These are phyloP conservation scores for Pythium periplocum DNA, from an alignment of 352 stramenopile species.

Conservation along the genomic window DNA sequence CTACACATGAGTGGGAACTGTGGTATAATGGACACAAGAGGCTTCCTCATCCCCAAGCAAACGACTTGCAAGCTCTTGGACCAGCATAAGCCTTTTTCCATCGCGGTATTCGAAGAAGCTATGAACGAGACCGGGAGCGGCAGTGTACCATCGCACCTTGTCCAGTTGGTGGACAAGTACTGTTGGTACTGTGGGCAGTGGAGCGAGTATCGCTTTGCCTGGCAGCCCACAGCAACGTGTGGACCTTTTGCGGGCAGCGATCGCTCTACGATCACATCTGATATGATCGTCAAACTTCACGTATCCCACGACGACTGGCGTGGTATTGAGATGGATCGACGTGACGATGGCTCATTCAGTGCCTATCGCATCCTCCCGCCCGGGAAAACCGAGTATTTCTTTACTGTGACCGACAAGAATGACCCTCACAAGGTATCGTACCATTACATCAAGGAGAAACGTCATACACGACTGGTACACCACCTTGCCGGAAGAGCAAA, in stretches of 20 bases:
- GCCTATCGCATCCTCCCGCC: slow-evolving; percentile 57
- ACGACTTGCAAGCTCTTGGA: slow-evolving; percentile 34
- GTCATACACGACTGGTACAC: slow-evolving; percentile 21
- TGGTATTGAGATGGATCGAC: slow-evolving; percentile 54
- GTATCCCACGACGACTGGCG: slow-evolving; percentile 69
- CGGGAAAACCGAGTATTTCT: slow-evolving; percentile 74
- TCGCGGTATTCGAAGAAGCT: slow-evolving; percentile 64
- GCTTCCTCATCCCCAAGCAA: slow-evolving; percentile 55
- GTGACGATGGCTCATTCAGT: slow-evolving; percentile 54
- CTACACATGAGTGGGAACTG: slow-evolving; percentile 79
- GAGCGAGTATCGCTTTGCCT: slow-evolving; percentile 70
- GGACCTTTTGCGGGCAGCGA: not conserved
- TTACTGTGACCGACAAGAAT: slow-evolving; percentile 35
- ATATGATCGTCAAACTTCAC: slow-evolving; percentile 37
- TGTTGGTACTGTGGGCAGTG: slow-evolving; percentile 80
- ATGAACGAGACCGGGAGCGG: slow-evolving; percentile 53
- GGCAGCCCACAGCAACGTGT: slow-evolving; percentile 36
- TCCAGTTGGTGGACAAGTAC: slow-evolving; percentile 51
- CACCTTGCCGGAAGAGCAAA: not conserved
- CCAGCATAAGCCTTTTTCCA: slow-evolving; percentile 77
- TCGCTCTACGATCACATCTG: too few relatives aligned
- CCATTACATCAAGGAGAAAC: slow-evolving; percentile 46
- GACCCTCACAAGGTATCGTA: slow-evolving; percentile 22
- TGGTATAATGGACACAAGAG: slow-evolving; percentile 51
- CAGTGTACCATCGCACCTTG: slow-evolving; percentile 42